Conservation (phyloP, 2,329 filamentous ascomycete species). For the Fusarium begoniae region DNA sequence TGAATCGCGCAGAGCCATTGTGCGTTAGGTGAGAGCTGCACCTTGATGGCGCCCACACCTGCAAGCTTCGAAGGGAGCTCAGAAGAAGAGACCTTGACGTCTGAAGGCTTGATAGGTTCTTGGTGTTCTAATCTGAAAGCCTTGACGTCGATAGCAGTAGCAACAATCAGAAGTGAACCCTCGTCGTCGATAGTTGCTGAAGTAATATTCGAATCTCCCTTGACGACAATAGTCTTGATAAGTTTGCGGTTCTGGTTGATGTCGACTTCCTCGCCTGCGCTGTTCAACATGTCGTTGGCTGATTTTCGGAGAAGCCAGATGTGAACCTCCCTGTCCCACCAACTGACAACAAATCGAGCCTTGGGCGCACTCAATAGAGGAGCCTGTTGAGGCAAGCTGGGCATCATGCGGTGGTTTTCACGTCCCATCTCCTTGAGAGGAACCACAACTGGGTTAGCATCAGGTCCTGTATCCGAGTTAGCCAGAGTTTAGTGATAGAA, state of each 20-base stretch:
- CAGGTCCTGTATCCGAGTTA: constrained; percentile 69
- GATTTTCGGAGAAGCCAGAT: constrained; percentile 74
- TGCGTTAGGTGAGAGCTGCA: constrained; percentile 75
- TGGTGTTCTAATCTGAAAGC: constrained; percentile 74
- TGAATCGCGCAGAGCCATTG: constrained; percentile 75
- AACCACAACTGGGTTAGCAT: constrained; percentile 82
- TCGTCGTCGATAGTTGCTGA: constrained; percentile 76
- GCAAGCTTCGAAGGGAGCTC: constrained; percentile 67
- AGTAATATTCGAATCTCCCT: constrained; percentile 84
- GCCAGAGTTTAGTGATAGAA: neutral
- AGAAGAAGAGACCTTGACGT: constrained; percentile 76
- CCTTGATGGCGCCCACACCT: constrained; percentile 70
- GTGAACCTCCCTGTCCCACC: constrained; percentile 89
- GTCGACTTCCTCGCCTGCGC: constrained; percentile 51
- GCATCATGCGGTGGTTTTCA: constrained; percentile 84
- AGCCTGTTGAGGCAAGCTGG: constrained; percentile 83
- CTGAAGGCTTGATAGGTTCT: constrained; percentile 60
- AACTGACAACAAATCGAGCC: constrained; percentile 82
- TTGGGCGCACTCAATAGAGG: constrained; percentile 77
- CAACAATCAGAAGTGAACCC: constrained; percentile 78
- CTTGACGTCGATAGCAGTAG: constrained; percentile 79
- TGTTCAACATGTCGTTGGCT: constrained; percentile 56
- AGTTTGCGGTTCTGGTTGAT: constrained; percentile 68
- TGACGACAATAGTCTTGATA: constrained; percentile 73
- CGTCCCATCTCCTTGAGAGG: constrained; percentile 77